Conservation (phyloP, 345 rosid genomes). For the Linum tenue region DNA sequence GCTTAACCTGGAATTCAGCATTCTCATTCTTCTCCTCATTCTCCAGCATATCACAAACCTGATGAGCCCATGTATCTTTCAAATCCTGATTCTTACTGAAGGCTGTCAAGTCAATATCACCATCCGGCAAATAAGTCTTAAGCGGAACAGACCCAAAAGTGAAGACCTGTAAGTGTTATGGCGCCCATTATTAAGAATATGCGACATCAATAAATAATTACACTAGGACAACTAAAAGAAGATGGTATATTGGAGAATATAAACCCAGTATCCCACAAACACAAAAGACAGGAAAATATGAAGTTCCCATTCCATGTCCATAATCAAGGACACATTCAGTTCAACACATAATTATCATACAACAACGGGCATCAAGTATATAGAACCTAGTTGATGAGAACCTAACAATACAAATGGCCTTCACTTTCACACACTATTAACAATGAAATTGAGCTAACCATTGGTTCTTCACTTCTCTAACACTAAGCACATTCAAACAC, state of each 20-base stretch:
- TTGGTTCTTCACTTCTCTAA: background rate
- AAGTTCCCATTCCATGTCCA: no score
- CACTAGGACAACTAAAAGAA: background rate
- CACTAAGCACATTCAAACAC: background rate
- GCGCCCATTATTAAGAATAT: background rate
- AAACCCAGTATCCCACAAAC: no score
- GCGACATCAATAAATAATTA: background rate
- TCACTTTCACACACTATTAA: no score
- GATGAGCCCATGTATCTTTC: background rate
- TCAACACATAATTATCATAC: no score
- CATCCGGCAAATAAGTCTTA: constrained; percentile 8
- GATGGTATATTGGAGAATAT: no score
- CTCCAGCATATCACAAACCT: constrained; percentile 1
- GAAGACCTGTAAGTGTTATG: background rate
- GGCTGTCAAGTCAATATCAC: constrained; percentile 3
- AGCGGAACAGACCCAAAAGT: constrained; percentile 10
- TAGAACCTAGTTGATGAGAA: no score
- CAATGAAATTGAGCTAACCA: no score
- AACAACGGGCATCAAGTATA: no score
- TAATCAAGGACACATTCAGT: no score
- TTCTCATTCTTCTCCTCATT: constrained; percentile 8
- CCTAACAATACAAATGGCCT: no score
- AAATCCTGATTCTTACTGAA: constrained; percentile 4
- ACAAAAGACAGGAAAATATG: no score
- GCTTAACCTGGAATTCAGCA: constrained; percentile 8